Conservation (phyloP, 257 asterid genomes). For the Voacanga thouarsii region DNA sequence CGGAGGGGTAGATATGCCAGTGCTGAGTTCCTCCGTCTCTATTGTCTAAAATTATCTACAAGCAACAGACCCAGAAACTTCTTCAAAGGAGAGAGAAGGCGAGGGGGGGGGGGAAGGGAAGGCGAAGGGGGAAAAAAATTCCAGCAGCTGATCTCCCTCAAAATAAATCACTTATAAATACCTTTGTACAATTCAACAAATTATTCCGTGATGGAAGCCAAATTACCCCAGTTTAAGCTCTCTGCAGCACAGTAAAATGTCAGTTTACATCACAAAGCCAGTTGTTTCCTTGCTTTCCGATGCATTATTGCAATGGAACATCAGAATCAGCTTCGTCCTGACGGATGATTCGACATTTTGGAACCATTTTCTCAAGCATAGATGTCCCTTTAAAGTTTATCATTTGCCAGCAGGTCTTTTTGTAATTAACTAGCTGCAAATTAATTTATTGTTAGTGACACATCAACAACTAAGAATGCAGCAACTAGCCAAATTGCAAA, state of each 20-base stretch:
- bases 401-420: conserved; percentile 89
- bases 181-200: background rate
- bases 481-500: conserved; percentile 13
- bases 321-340: conserved; percentile 45
- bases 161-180: conserved; percentile 14
- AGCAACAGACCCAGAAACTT: conserved; percentile 9
- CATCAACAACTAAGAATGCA: background rate
- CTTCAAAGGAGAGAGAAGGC: conserved; percentile 6
- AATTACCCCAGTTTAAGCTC: background rate
- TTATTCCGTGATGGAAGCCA: background rate
- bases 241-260: background rate
- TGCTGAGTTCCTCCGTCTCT: background rate
- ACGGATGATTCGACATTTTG: conserved; percentile 52
- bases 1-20: background rate
- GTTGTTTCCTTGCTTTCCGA: background rate
- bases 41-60: conserved; percentile 36
- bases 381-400: conserved; percentile 77
- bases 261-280: background rate
- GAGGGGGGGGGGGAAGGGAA: background rate
- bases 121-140: background rate
- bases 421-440: conserved; percentile 68
- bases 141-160: conserved; percentile 15
- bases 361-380: conserved; percentile 78
- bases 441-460: background rate
- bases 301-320: conserved; percentile 26